phyloP scores from a whole-genome alignment of 176 grass and related monocot species.

The Leersia perrieri region DNA sequence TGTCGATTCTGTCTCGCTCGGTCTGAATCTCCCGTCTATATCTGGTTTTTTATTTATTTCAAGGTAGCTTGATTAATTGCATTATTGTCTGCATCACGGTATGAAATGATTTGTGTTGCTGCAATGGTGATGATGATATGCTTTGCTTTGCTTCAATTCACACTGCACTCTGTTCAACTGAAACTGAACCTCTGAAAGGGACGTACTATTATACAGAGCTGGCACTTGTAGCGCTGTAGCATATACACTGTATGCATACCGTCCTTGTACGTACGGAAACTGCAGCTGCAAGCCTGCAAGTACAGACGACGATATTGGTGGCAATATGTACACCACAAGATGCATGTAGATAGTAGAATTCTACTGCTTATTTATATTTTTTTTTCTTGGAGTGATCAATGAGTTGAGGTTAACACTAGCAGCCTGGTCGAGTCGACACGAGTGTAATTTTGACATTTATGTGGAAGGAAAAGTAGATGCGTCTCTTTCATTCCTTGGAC shows the following conservation, averaged over 20 bases:
- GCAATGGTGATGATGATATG: not conserved
- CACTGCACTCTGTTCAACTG: not conserved
- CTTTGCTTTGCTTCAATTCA: not conserved
- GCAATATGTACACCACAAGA: not conserved
- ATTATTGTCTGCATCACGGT: not conserved
- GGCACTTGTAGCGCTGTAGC: not conserved
- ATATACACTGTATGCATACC: not conserved
- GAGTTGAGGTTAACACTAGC: not conserved
- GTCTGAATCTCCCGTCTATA: not conserved
- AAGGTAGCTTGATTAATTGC: not conserved
- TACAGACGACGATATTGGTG: not conserved
- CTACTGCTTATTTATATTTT: not conserved
- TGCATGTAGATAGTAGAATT: not conserved
- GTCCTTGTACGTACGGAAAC: not conserved
- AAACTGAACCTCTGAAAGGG: not conserved
- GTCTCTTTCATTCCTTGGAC: constrained; percentile 4
- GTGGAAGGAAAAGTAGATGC: constrained; percentile 49
- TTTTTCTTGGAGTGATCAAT: not conserved
- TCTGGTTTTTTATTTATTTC: too few species aligned
- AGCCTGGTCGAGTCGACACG: constrained; percentile 38
- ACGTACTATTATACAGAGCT: not conserved
- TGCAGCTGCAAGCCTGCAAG: not conserved
- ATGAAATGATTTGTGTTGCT: not conserved
- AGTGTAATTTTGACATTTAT: constrained; percentile 55
- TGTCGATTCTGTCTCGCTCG: not conserved